phyloP scores from a whole-genome alignment of 2,329 filamentous ascomycete species.

The Phyllosticta citriasiana region DNA sequence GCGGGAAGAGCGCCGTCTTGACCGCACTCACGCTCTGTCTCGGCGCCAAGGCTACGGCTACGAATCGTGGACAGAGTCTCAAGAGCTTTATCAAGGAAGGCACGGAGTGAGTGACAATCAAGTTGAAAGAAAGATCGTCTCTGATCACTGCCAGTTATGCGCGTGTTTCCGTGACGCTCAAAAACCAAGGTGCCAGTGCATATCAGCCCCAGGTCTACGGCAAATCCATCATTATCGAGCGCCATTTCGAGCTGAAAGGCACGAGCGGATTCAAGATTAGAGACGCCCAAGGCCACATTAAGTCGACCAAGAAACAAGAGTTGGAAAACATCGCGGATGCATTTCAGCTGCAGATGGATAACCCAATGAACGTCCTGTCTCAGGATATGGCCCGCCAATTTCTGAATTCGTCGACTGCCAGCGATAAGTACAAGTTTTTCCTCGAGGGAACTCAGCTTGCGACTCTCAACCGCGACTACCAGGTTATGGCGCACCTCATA shows the following conservation, averaged over 20 bases:
- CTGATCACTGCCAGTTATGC: background rate
- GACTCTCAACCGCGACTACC: conserved; percentile 84
- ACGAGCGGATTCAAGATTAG: conserved; percentile 82
- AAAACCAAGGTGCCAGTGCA: conserved; percentile 77
- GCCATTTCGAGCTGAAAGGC: conserved; percentile 68
- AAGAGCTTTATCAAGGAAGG: conserved; percentile 85
- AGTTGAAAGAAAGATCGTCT: background rate
- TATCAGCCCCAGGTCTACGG: conserved; percentile 79
- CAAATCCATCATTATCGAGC: conserved; percentile 78
- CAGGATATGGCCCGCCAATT: conserved; percentile 94
- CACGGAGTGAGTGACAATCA: background rate
- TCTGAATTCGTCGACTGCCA: conserved; percentile 69
- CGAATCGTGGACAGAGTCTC: conserved; percentile 81
- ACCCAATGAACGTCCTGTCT: conserved; percentile 89
- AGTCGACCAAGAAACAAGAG: conserved; percentile 77
- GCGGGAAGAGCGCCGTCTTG: conserved; percentile 90
- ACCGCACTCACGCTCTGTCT: conserved; percentile 89
- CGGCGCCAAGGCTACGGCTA: conserved; percentile 87
- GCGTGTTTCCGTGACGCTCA: conserved; percentile 58
- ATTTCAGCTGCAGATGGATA: conserved; percentile 89
- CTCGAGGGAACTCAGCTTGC: conserved; percentile 89
- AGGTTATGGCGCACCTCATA: conserved; percentile 66
- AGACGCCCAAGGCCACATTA: conserved; percentile 54
- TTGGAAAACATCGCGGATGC: conserved; percentile 90
- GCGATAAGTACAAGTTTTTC: conserved; percentile 93